Percentiles rank a stretch among this genome's conserved stretches.
Evolutionary conservation across 306 rosid species (phyloP).

Genomic region (Vachellia pachyceras): DNA sequence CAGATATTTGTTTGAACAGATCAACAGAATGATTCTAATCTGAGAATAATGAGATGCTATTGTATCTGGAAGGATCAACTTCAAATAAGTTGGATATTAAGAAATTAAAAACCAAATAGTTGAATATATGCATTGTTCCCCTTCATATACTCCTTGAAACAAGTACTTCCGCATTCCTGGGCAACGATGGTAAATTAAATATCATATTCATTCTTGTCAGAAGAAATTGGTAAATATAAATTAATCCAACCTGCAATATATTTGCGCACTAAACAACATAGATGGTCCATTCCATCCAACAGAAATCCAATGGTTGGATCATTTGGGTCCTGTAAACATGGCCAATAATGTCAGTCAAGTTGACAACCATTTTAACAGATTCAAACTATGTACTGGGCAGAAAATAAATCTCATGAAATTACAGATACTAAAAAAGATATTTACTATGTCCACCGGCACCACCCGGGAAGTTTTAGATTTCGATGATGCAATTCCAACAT

Average conservation of each 20-base stretch:
- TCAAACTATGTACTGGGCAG: conserved; percentile 24
- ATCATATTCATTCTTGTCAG: no score
- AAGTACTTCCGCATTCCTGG: no score
- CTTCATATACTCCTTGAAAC: conserved; percentile 2
- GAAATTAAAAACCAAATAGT: neutral
- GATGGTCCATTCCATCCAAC: conserved; percentile 92
- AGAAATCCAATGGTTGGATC: conserved; percentile 97
- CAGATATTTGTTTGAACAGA: neutral
- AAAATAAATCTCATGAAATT: conserved; percentile 25
- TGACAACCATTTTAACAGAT: conserved; percentile 39
- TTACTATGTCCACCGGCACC: conserved; percentile 83
- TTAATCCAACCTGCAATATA: conserved; percentile 84
- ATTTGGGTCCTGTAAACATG: conserved; percentile 80
- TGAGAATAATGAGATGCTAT: neutral
- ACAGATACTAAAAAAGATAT: conserved; percentile 42
- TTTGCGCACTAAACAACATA: conserved; percentile 96
- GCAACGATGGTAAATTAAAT: no score
- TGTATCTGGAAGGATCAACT: neutral
- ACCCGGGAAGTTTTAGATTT: conserved; percentile 78
- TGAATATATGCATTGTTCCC: neutral
- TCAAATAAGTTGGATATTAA: neutral
- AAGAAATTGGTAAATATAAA: conserved; percentile 26
- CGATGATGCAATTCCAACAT: conserved; percentile 88
- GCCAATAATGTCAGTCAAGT: conserved; percentile 38
- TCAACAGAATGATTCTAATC: neutral